phyloP scores from a whole-genome alignment of 352 stramenopile genomes.

The Stramenopiles sp. region DNA sequence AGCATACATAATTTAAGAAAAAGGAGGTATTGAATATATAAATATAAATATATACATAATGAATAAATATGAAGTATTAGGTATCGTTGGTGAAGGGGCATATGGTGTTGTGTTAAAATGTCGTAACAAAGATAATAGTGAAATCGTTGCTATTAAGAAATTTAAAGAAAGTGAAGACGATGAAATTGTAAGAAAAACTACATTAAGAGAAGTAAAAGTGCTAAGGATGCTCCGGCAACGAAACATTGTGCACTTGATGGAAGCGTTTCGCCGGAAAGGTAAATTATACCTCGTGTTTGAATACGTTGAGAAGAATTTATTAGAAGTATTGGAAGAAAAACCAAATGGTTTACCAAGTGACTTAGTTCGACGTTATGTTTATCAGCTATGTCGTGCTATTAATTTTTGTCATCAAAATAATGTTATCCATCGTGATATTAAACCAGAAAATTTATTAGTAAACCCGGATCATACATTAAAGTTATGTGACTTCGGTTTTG shows the following conservation, averaged over 20 bases:
- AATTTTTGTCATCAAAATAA: slow-evolving; percentile 37
- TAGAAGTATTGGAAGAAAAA: slow-evolving; percentile 64
- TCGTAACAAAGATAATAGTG: slow-evolving; percentile 43
- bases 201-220: slow-evolving; percentile 50
- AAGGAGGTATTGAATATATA: too few species aligned
- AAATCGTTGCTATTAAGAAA: slow-evolving; percentile 69
- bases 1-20: too few species aligned
- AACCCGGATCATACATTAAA: slow-evolving; percentile 35
- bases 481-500: slow-evolving; percentile 54
- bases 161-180: slow-evolving; percentile 69
- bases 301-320: slow-evolving; percentile 58
- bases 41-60: too few species aligned
- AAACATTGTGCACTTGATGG: slow-evolving; percentile 58
- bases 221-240: slow-evolving; percentile 57
- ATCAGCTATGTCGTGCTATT: slow-evolving; percentile 39
- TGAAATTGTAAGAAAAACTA: slow-evolving; percentile 62
- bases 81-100: slow-evolving; percentile 53
- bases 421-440: slow-evolving; percentile 79
- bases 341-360: slow-evolving; percentile 36
- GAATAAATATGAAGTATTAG: slow-evolving; percentile 63
- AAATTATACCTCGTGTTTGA: slow-evolving; percentile 64
- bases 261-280: slow-evolving; percentile 53
- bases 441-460: slow-evolving; percentile 78
- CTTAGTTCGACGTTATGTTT: slow-evolving; percentile 41
- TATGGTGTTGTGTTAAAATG: slow-evolving; percentile 59